Conservation (phyloP, 805 yeast species). For the Komagataella phaffii region DNA sequence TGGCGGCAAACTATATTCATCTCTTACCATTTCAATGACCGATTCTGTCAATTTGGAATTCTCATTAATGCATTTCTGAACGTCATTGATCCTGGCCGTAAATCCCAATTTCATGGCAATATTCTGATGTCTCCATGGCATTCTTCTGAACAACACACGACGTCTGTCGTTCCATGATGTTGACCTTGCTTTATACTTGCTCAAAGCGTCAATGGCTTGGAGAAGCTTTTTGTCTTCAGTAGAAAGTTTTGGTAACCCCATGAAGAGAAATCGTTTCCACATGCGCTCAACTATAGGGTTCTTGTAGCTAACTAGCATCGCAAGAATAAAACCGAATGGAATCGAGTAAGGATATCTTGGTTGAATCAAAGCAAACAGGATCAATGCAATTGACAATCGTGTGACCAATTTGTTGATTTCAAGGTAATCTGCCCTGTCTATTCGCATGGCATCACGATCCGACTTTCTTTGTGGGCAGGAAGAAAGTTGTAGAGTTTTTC, state of each 20-base stretch:
- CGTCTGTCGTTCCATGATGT: conserved; percentile 31
- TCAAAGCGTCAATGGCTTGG: conserved; percentile 31
- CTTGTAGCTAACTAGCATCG: background rate
- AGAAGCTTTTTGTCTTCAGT: background rate
- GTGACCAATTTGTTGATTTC: conserved; percentile 9
- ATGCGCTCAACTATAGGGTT: background rate
- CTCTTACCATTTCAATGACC: conserved; percentile 25
- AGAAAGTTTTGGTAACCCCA: background rate
- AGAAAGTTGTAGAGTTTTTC: background rate
- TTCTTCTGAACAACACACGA: conserved; percentile 25
- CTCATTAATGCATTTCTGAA: conserved; percentile 30
- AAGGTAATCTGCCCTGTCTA: background rate
- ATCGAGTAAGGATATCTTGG: conserved; percentile 8
- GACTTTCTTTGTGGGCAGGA: background rate
- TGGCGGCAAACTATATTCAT: conserved; percentile 20
- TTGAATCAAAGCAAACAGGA: conserved; percentile 13
- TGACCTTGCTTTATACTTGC: conserved; percentile 25
- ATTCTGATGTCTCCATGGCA: conserved; percentile 45
- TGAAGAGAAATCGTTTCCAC: background rate
- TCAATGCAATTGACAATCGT: conserved; percentile 14
- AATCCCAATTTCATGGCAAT: conserved; percentile 37
- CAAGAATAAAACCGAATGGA: background rate
- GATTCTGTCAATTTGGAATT: conserved; percentile 35
- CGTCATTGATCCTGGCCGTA: conserved; percentile 30
- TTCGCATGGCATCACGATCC: conserved; percentile 1